Percentiles rank a stretch among this genome's conserved stretches.
phyloP scores from a whole-genome alignment of 208 protist genomes.

The Sergeia podlipaevii region DNA sequence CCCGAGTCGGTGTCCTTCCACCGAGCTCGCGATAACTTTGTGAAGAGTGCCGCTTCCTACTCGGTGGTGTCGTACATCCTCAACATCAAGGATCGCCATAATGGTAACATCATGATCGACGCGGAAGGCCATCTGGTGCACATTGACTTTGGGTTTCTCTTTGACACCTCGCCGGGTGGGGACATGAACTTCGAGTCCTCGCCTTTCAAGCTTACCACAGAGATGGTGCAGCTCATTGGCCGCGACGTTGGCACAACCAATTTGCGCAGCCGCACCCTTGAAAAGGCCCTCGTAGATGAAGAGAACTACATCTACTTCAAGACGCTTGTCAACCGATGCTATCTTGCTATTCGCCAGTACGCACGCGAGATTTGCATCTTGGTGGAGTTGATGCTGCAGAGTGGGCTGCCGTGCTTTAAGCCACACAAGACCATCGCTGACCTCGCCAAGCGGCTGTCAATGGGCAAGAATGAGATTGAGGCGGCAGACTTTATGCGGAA shows the following conservation, averaged over 20 bases:
- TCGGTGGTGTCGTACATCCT: slow-evolving; percentile 94
- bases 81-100: slow-evolving; percentile 95
- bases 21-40: slow-evolving; percentile 88
- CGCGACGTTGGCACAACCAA: slow-evolving; percentile 56
- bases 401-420: slow-evolving; percentile 87
- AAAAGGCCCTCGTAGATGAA: slow-evolving; percentile 72
- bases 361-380: slow-evolving; percentile 70
- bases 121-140: slow-evolving; percentile 92
- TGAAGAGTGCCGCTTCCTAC: slow-evolving; percentile 91
- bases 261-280: slow-evolving; percentile 47
- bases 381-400: slow-evolving; percentile 86
- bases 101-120: slow-evolving; percentile 95
- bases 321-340: slow-evolving; percentile 70
- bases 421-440: slow-evolving; percentile 72
- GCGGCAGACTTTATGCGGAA: slow-evolving; percentile 80
- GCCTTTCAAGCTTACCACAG: slow-evolving; percentile 91
- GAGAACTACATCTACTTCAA: slow-evolving; percentile 85
- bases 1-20: slow-evolving; percentile 76
- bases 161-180: slow-evolving; percentile 93
- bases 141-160: slow-evolving; percentile 98
- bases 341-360: slow-evolving; percentile 84
- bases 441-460: slow-evolving; percentile 60
- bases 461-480: slow-evolving; percentile 70
- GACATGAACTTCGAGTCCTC: slow-evolving; percentile 94
- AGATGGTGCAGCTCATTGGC: slow-evolving; percentile 93